These are phyloP conservation scores for Rhynchosporium agropyri DNA, from an alignment of 2,329 filamentous ascomycete species.

Conservation along the genomic window DNA sequence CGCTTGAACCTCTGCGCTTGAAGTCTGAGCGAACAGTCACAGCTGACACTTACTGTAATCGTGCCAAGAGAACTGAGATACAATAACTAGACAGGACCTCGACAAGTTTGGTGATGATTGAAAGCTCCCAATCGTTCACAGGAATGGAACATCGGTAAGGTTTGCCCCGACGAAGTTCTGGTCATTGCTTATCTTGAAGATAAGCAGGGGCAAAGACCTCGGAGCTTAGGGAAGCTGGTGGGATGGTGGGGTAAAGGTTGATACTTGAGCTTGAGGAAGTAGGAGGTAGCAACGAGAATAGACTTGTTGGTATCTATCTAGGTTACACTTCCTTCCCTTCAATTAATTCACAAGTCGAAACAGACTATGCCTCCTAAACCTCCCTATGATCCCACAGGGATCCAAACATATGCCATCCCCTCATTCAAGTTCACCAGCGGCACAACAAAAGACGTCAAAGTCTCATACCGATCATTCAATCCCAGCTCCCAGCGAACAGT, in stretches of 20 bases:
- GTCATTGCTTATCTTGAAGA: not conserved
- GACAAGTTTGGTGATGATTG: not conserved
- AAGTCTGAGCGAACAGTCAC: not conserved
- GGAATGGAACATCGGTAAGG: not conserved
- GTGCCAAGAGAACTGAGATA: not conserved
- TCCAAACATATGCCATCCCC: slow-evolving; percentile 43
- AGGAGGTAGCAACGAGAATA: no score
- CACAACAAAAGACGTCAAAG: slow-evolving; percentile 34
- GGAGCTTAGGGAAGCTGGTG: not conserved
- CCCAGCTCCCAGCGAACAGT: slow-evolving; percentile 43
- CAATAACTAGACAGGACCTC: not conserved
- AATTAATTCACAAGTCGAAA: not conserved
- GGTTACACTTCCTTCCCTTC: not conserved
- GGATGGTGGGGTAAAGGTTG: not conserved
- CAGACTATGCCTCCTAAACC: slow-evolving; percentile 24
- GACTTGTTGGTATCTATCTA: not conserved
- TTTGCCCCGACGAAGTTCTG: not conserved
- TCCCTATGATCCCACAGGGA: slow-evolving; percentile 35
- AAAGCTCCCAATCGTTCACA: not conserved
- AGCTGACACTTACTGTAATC: not conserved
- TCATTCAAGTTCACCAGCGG: slow-evolving; percentile 46
- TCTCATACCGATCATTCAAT: slow-evolving; percentile 48
- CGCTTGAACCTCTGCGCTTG: not conserved
- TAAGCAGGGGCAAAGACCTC: not conserved
- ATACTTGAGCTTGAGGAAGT: not conserved